phyloP scores from a whole-genome alignment of 768 basidiomycete species.

The Lentinula guzmanii region DNA sequence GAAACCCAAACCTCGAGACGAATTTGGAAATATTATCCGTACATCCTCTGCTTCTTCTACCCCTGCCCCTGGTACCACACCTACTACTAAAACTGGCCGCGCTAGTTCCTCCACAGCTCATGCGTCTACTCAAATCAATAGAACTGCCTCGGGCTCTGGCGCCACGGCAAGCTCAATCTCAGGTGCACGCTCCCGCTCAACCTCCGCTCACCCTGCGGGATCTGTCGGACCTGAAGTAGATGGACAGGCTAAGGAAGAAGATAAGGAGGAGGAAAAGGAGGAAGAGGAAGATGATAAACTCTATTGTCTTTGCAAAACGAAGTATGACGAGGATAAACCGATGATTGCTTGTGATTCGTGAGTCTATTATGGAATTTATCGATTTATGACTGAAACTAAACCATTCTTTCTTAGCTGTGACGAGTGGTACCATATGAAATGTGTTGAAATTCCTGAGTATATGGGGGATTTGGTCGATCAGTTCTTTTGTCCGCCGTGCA shows the following conservation, averaged over 20 bases:
- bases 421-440: slow-evolving; percentile 91
- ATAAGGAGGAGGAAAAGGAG: slow-evolving; percentile 41
- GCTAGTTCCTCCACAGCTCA: slow-evolving; percentile 14
- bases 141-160: slow-evolving; percentile 8
- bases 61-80: slow-evolving; percentile 7
- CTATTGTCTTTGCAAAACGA: slow-evolving; percentile 85
- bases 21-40: slow-evolving; percentile 7
- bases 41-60: slow-evolving; percentile 13
- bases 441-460: slow-evolving; percentile 75
- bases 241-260: slow-evolving; percentile 27
- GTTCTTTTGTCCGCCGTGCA: slow-evolving; percentile 83
- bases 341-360: slow-evolving; percentile 96
- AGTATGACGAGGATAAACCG: slow-evolving; percentile 78
- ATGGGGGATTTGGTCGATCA: slow-evolving; percentile 87
- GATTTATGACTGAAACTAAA: background rate
- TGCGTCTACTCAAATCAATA: slow-evolving; percentile 8
- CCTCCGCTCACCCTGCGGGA: slow-evolving; percentile 57
- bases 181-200: slow-evolving; percentile 58
- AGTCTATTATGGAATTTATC: slow-evolving; percentile 18
- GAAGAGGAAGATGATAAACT: slow-evolving; percentile 62
- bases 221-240: slow-evolving; percentile 33
- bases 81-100: background rate
- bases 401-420: slow-evolving; percentile 58
- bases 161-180: slow-evolving; percentile 23
- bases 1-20: slow-evolving; percentile 11